Evolutionary conservation across 2,329 filamentous ascomycete species (phyloP).

Genomic region (Penicillium sclerotiorum): DNA sequence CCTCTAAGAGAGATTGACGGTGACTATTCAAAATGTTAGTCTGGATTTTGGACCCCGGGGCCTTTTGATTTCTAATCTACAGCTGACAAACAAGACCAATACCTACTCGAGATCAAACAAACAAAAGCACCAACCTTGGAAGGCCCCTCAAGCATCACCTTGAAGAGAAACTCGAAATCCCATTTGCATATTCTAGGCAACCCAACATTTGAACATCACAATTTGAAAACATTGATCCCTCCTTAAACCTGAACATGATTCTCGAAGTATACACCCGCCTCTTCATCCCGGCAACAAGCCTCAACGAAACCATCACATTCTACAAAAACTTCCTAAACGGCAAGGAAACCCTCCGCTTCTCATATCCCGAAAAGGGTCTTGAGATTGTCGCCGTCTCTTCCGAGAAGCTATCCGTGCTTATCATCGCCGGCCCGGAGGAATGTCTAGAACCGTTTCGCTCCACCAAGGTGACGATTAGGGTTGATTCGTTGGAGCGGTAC

Average conservation of each 20-base stretch:
- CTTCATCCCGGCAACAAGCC: neutral
- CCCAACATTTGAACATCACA: no score
- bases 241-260: neutral
- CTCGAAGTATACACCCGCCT: neutral
- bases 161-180: no score
- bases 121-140: no score
- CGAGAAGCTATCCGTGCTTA: neutral
- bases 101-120: no score
- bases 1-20: no score
- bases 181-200: no score
- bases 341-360: neutral
- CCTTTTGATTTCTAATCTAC: no score
- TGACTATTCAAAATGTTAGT: no score
- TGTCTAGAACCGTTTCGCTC: neutral
- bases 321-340: neutral
- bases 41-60: no score
- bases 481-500: neutral
- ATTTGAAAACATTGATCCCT: no score
- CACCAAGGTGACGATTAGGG: neutral
- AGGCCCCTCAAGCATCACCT: no score
- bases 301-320: neutral
- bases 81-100: no score
- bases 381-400: neutral
- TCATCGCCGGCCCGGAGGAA: neutral
- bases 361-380: slow-evolving; percentile 1